Percentiles rank a stretch among this genome's conserved stretches.
These are phyloP conservation scores for Thuidium tamariscinum DNA, from an alignment of 225 moss, liverwort and hornwort species.

Conservation along the genomic window DNA sequence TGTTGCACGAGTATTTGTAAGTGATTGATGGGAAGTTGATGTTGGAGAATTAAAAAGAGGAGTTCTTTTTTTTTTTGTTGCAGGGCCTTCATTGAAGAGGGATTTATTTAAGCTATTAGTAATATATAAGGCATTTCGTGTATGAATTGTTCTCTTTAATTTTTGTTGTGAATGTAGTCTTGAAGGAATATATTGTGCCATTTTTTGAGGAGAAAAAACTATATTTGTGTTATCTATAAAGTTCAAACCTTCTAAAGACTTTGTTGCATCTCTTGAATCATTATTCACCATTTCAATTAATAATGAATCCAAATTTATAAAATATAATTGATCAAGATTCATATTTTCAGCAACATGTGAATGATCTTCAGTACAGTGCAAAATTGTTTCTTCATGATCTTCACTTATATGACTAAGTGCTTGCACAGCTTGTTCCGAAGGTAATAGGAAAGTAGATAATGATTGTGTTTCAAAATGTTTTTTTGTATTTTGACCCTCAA, in stretches of 20 bases:
- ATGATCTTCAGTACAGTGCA: background rate
- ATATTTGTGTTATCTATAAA: background rate
- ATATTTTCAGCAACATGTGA: background rate
- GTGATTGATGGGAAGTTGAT: background rate
- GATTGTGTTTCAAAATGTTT: background rate
- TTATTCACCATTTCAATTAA: background rate
- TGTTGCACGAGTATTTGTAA: background rate
- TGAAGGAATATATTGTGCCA: background rate
- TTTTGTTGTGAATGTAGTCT: background rate
- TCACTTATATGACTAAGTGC: background rate
- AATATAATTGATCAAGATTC: background rate
- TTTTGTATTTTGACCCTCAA: background rate
- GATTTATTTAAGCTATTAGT: background rate
- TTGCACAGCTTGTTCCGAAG: background rate
- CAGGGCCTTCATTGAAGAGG: background rate
- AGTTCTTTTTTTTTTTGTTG: background rate
- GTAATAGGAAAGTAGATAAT: background rate
- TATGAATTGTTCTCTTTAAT: background rate
- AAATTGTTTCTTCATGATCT: background rate
- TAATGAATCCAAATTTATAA: background rate
- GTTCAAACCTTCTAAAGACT: background rate
- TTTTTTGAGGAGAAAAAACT: background rate
- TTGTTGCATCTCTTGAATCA: background rate
- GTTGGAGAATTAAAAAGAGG: background rate
- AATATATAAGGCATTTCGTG: background rate